Percentiles rank a stretch among this genome's conserved stretches.
Conservation (phyloP, 2,329 filamentous ascomycete genomes). For the Dryadomyces sulphureus region DNA sequence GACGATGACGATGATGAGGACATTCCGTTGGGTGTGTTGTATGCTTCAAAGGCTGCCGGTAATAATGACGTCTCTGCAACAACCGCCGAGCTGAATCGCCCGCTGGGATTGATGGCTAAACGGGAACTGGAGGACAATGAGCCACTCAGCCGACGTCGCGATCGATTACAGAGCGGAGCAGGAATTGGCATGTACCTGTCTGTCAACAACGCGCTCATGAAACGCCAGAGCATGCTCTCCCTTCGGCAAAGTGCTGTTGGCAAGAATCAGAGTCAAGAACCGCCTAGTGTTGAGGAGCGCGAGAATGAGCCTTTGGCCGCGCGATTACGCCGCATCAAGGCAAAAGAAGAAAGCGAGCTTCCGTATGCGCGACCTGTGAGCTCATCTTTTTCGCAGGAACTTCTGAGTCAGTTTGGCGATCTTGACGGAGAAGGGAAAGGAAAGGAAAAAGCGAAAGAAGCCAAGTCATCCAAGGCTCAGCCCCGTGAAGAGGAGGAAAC, state of each 20-base stretch:
- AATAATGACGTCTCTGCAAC: conserved; percentile 28
- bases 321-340: conserved; percentile 49
- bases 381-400: conserved; percentile 51
- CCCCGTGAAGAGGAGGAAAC: conserved; percentile 53
- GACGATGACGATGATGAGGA: conserved; percentile 66
- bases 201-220: conserved; percentile 13
- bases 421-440: conserved; percentile 24
- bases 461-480: not conserved
- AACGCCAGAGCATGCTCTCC: conserved; percentile 29
- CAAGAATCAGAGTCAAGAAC: not conserved
- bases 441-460: conserved; percentile 15
- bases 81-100: conserved; percentile 42
- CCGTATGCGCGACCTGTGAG: conserved; percentile 45
- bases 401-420: conserved; percentile 49
- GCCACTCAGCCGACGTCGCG: conserved; percentile 63
- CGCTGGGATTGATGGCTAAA: conserved; percentile 63
- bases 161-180: conserved; percentile 53
- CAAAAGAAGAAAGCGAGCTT: conserved; percentile 33
- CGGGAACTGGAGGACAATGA: conserved; percentile 86
- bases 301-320: conserved; percentile 54
- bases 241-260: conserved; percentile 15
- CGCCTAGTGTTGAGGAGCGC: conserved; percentile 27
- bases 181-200: conserved; percentile 18
- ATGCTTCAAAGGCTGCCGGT: conserved; percentile 44
- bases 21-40: conserved; percentile 73